These are phyloP conservation scores for Globisporangium cylindrosporum DNA, from an alignment of 352 stramenopile species.

Conservation along the genomic window DNA sequence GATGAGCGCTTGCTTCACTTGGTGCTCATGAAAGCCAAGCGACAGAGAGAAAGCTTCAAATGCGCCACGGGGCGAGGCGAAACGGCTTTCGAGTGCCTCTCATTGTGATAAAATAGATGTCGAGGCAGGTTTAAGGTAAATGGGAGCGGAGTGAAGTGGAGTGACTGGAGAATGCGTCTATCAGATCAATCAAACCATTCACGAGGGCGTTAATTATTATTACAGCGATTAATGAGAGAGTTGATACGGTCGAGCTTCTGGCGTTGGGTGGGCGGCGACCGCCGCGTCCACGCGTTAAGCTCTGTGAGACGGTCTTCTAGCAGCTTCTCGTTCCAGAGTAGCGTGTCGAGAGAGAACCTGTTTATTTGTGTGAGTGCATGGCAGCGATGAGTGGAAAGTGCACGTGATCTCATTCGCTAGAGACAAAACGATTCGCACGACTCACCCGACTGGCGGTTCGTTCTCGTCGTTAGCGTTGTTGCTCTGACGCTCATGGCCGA, in stretches of 20 bases:
- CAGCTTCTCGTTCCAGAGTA: constrained; percentile 64
- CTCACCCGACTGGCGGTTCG: constrained; percentile 31
- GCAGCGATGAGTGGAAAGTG: not conserved
- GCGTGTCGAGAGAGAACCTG: constrained; percentile 71
- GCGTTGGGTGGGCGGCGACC: constrained; percentile 43
- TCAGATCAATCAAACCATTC: not conserved
- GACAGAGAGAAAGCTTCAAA: not conserved
- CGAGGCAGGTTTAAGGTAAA: not conserved
- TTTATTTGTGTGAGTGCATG: not conserved
- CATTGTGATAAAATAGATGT: constrained; percentile 2
- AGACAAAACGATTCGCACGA: not conserved
- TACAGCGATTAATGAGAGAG: constrained; percentile 59
- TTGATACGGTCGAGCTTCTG: constrained; percentile 73
- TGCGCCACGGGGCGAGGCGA: not conserved
- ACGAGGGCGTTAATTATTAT: constrained; percentile 17
- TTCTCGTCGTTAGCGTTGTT: constrained; percentile 22
- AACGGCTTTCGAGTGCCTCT: not conserved
- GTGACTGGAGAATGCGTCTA: not conserved
- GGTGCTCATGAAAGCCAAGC: not conserved
- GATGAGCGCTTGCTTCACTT: not conserved
- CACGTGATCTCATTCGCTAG: not conserved
- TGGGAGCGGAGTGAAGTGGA: not conserved
- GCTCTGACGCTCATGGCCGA: constrained; percentile 33
- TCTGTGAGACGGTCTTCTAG: constrained; percentile 63
- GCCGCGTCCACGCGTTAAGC: constrained; percentile 60